phyloP scores from a whole-genome alignment of 2,329 filamentous ascomycete genomes.

The Plenodomus lindquistii region DNA sequence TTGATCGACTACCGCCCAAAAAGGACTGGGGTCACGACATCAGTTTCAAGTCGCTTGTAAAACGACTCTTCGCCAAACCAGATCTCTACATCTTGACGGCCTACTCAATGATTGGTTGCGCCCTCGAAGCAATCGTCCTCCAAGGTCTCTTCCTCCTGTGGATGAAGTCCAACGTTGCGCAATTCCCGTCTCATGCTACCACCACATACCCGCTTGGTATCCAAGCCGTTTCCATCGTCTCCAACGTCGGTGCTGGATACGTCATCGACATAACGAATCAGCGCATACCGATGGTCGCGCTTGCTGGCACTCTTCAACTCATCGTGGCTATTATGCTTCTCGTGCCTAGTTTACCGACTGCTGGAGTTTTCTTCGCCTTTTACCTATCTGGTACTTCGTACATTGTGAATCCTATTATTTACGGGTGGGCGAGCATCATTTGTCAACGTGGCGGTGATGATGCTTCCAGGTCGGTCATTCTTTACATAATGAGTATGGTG shows the following conservation, averaged over 20 bases:
- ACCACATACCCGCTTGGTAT: conserved; percentile 64
- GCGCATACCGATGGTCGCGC: conserved; percentile 42
- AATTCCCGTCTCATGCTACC: conserved; percentile 50
- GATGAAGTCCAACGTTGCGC: conserved; percentile 24
- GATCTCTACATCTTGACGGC: conserved; percentile 46
- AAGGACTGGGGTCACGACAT: conserved; percentile 30
- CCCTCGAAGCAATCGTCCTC: conserved; percentile 41
- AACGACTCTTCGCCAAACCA: conserved; percentile 25
- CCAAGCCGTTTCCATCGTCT: conserved; percentile 60
- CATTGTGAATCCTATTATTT: conserved; percentile 47
- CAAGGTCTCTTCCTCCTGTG: conserved; percentile 32
- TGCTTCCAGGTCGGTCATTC: conserved; percentile 45
- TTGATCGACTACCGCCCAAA: conserved; percentile 30
- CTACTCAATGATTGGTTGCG: conserved; percentile 44
- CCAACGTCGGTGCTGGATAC: conserved; percentile 46
- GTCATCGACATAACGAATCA: conserved; percentile 45
- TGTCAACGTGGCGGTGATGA: conserved; percentile 47
- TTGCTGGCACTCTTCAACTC: conserved; percentile 41
- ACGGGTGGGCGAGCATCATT: conserved; percentile 48
- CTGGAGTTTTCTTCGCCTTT: conserved; percentile 44
- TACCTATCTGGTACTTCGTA: conserved; percentile 47
- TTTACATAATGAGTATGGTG: conserved; percentile 49
- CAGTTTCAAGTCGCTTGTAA: conserved; percentile 24
- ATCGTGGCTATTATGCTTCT: conserved; percentile 39
- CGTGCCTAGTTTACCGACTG: conserved; percentile 36